A percentile compares a stretch with the other conserved stretches of the same genome.
These are phyloP conservation scores for Litchi chinensis DNA, from an alignment of 345 rosid species.

Conservation along the genomic window DNA sequence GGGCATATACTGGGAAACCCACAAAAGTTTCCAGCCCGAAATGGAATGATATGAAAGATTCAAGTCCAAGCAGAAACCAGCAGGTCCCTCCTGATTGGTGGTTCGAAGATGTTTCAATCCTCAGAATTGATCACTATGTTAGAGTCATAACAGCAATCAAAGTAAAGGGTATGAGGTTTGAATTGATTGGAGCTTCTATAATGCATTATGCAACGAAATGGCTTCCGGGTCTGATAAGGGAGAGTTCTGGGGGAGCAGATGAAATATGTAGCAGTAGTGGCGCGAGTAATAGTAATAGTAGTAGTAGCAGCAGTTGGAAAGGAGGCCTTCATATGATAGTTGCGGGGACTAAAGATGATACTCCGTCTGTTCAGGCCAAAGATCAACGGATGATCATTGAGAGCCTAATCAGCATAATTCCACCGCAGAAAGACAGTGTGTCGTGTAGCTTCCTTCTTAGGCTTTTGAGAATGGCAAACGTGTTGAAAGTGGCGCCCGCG, in stretches of 20 bases:
- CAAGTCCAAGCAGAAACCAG: slow-evolving; percentile 79
- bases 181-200: slow-evolving; percentile 79
- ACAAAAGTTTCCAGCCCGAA: slow-evolving; percentile 74
- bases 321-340: slow-evolving; percentile 89
- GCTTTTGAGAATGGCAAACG: slow-evolving; percentile 73
- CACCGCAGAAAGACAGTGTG: slow-evolving; percentile 85
- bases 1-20: slow-evolving; percentile 86
- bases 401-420: slow-evolving; percentile 87
- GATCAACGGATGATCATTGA: slow-evolving; percentile 91
- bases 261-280: slow-evolving; percentile 55
- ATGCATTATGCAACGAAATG: slow-evolving; percentile 89
- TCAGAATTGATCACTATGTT: slow-evolving; percentile 94
- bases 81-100: slow-evolving; percentile 98
- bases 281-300: slow-evolving; percentile 46
- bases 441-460: slow-evolving; percentile 89
- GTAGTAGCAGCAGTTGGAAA: slow-evolving; percentile 74
- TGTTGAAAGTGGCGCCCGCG: slow-evolving; percentile 92
- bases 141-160: slow-evolving; percentile 92
- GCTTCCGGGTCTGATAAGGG: slow-evolving; percentile 77
- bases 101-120: slow-evolving; percentile 94
- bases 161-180: slow-evolving; percentile 96
- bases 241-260: slow-evolving; percentile 47
- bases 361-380: slow-evolving; percentile 49
- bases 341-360: slow-evolving; percentile 59
- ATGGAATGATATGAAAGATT: slow-evolving; percentile 74